phyloP scores from a whole-genome alignment of 345 rosid species.

The Gossypium sturtianum region DNA sequence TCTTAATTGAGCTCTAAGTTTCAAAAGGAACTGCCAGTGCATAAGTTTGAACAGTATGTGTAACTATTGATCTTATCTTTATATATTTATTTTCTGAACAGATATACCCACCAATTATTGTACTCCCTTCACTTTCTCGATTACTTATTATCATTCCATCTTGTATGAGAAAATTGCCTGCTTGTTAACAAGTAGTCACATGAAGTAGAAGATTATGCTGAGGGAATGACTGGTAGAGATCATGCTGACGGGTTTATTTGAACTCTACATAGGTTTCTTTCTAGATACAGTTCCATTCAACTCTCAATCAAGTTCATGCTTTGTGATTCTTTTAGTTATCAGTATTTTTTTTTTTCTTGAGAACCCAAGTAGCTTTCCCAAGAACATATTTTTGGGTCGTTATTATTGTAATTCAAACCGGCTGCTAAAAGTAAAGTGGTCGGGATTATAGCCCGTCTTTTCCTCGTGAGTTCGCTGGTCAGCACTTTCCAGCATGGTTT shows the following conservation, averaged over 20 bases:
- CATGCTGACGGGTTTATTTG: constrained; percentile 63
- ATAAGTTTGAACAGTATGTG: background rate
- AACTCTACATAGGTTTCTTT: background rate
- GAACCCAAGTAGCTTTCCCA: background rate
- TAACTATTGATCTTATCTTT: background rate
- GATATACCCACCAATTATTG: constrained; percentile 97
- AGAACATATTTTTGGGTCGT: background rate
- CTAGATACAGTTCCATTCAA: background rate
- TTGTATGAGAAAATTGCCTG: background rate
- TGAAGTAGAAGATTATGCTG: constrained; percentile 26
- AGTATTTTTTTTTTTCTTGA: background rate
- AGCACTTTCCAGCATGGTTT: background rate
- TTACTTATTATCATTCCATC: background rate
- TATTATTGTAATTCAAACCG: background rate
- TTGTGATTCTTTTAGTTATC: background rate
- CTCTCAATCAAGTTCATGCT: background rate
- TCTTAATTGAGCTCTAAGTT: background rate
- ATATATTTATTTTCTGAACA: constrained; percentile 26
- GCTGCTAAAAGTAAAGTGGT: background rate
- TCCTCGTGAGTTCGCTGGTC: background rate
- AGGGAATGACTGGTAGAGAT: constrained; percentile 93
- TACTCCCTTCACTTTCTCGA: constrained; percentile 96
- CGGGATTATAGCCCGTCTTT: background rate
- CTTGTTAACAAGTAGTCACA: background rate
- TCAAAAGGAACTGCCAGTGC: background rate